Evolutionary conservation across 2,329 filamentous ascomycete genomes (phyloP), one percentile per base, ranked within the genome.

Genomic region (Botrytis cinerea): DNA sequence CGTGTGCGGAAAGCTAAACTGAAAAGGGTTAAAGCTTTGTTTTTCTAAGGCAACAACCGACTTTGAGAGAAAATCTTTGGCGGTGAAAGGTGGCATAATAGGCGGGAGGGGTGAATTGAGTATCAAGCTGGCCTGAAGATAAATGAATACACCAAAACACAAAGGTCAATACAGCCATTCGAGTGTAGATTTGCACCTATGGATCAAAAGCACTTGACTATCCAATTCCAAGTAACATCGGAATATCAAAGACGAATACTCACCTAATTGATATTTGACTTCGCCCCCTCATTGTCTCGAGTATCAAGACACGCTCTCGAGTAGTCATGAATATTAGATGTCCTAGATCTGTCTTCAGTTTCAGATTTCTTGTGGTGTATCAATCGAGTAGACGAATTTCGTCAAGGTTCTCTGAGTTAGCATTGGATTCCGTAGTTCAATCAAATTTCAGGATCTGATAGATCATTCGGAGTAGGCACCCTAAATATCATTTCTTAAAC

Each of bases 1-100:
- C 69, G 61, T 72, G 70, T 72, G 70, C 61, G 70, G 38, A 72
- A 59, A 51, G 32, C 69, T 67, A 72, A 66, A 25, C 61, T 46
- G 4, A 43, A 67, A 54, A 57, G 38, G 46, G 61, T 66, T 72
- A 67, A 51, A 62, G 38, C 60, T 18, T 38, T 40, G 14, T n/a
- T 62, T 40, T 38, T 40, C n/a, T 62, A 43, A 62, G 60, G 60
- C 60, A 38, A n/a, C 60, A n/a, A n/a, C 60, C 35, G 35, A 62
- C 51, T 62, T 25, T 62, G 35, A 62, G 5, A 62, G 35, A 18
- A 57, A 62, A n/a, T 57, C 18, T 28, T 16, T 57, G 14, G 35
- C 60, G 60, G 60, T 62, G 60, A 43, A n/a, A 18, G 60, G 1
- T 9, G 38, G 60, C 60, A 62, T 16, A 62, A 62, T n/a, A 25